A percentile compares a stretch with the other conserved stretches of the same genome.
Conservation (phyloP, 2,329 filamentous ascomycete genomes). For the Alternaria atra region DNA sequence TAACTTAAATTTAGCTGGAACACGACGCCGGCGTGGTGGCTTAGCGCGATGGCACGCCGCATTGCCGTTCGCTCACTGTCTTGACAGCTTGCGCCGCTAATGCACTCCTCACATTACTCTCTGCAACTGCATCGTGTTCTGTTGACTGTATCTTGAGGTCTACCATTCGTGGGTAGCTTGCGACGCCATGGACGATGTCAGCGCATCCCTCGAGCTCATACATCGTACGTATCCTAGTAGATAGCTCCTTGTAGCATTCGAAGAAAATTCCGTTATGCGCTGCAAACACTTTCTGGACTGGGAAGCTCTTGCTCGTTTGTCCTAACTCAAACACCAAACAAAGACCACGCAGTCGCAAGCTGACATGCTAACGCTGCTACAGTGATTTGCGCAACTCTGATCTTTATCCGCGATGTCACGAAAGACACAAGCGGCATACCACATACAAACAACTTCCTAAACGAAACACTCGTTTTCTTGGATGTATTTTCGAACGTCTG, state of each 20-base stretch:
- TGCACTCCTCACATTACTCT: not conserved
- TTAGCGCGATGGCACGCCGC: conserved; percentile 6
- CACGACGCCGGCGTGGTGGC: not conserved
- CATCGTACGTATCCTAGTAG: conserved; percentile 10
- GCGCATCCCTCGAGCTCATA: conserved; percentile 18
- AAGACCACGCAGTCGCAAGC: not conserved
- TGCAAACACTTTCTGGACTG: not conserved
- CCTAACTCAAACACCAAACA: not conserved
- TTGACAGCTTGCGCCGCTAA: conserved; percentile 4
- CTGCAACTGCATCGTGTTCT: not conserved
- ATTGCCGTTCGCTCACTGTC: not conserved
- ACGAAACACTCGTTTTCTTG: conserved; percentile 19
- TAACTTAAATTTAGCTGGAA: conserved; percentile 8
- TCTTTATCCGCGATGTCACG: conserved; percentile 27
- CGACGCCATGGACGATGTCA: conserved; percentile 15
- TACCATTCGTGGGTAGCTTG: not conserved
- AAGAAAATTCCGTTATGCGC: not conserved
- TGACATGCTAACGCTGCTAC: conserved; percentile 2
- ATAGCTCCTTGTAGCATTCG: not conserved
- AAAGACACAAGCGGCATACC: conserved; percentile 7
- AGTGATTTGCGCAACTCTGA: conserved; percentile 24
- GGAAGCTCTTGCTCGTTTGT: not conserved
- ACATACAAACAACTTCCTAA: conserved; percentile 9
- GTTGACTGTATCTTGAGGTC: not conserved
- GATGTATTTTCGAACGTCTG: conserved; percentile 25